A percentile compares a stretch with the other conserved stretches of the same genome.
Conservation (phyloP, 2,329 filamentous ascomycete species). For the Diplodia mutila region DNA sequence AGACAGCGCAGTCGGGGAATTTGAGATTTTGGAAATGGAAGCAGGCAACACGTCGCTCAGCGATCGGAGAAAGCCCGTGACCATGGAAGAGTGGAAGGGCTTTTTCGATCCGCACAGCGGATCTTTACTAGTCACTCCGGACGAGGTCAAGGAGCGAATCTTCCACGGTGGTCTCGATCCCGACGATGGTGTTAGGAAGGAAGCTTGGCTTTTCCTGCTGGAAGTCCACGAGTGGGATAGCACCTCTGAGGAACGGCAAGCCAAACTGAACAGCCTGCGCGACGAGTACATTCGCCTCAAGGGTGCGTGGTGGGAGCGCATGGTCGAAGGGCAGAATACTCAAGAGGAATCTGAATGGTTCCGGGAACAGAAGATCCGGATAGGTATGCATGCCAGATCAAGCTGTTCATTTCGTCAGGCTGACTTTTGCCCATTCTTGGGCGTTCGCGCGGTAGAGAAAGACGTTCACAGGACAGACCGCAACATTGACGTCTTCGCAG, state of each 20-base stretch:
- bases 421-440: constrained; percentile 59
- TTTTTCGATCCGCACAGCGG: constrained; percentile 83
- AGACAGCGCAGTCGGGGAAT: constrained; percentile 92
- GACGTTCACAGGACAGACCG: constrained; percentile 97
- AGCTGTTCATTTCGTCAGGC: constrained; percentile 31
- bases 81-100: constrained; percentile 82
- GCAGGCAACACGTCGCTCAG: constrained; percentile 72
- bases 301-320: constrained; percentile 92
- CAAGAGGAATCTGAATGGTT: constrained; percentile 90
- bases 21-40: constrained; percentile 86
- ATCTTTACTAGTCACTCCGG: constrained; percentile 74
- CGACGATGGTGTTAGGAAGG: constrained; percentile 90
- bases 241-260: constrained; percentile 80
- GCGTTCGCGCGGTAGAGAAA: constrained; percentile 74
- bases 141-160: constrained; percentile 95
- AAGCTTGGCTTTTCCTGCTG: constrained; percentile 93
- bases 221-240: constrained; percentile 95
- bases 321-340: constrained; percentile 79
- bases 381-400: constrained; percentile 67
- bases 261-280: constrained; percentile 78
- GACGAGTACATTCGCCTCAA: constrained; percentile 96
- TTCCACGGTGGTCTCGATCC: constrained; percentile 91
- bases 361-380: constrained; percentile 90
- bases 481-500: constrained; percentile 90
- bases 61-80: constrained; percentile 77